Base-by-base conservation (phyloP, 352 stramenopile genomes). In the Pythium biforme region DNA sequence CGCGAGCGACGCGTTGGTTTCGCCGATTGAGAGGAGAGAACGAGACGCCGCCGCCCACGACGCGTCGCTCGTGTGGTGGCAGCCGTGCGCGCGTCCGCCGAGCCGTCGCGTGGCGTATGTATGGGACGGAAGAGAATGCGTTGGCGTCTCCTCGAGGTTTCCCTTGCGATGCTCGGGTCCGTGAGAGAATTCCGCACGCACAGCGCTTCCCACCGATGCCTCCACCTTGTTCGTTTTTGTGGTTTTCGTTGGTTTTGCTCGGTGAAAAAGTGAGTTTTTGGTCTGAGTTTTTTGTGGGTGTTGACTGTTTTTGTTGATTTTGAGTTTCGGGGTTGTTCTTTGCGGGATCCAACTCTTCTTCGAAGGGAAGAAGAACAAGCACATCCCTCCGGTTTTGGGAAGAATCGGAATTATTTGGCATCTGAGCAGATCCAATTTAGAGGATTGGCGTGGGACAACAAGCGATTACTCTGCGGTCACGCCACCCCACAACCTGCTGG, bases 281-380 rank as follows among this genome's bases (percentile, higher is more conserved):
- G 14, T 43, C 37, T 43, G 37, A 43, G 37, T 43, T 43, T 43
- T 43, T 43, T 43, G 5, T 34, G 5, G 10, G 31, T 34, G 5
- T 10, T 34, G 31, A 34, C 31, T 10, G 31, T 34, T 43, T 43
- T 43, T 43, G 12, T 10, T 43, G 8, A n/a, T 43, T 43, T 10
- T 34, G 37, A 43, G 37, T 43, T 43, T 43, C 37, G 37, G 37
- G 37, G 37, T 43, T 43, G 37, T 43, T 43, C 37, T 43, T 43
- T 17, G 37, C 2, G 2, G 14, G 37, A 43, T 43, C 37, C 37
- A n/a, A 43, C 37, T 43, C 37, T 43, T 43, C n/a, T n/a, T 43
- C 17, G 37, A n/a, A 4, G 37, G 17, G 37, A 20, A 19, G 12
- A 43, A 43, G 37, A 43, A 43, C 37, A n/a, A 43, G 12, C 37